Percentiles rank a stretch among this genome's conserved stretches.
Conservation (phyloP, 1,139 yeast genomes). For the Hyphopichia khmerensis region DNA sequence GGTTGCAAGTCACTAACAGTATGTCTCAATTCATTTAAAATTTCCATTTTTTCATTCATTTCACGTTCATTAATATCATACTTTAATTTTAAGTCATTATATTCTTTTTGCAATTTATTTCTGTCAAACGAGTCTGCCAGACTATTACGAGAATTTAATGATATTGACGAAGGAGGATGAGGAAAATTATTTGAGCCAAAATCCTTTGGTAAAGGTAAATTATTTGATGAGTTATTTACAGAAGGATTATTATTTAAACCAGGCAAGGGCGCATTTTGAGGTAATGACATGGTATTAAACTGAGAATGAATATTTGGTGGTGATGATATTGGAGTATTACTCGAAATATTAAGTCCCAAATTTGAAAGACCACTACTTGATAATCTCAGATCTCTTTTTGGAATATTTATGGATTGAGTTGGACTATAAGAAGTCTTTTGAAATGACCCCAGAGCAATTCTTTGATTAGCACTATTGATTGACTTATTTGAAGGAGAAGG, state of each 20-base stretch:
- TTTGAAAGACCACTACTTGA: background rate
- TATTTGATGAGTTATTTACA: too few species aligned
- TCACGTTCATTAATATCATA: conserved; percentile 25
- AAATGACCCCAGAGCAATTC: background rate
- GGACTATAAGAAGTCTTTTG: background rate
- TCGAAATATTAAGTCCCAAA: background rate
- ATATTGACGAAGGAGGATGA: conserved; percentile 3
- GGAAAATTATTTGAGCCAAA: background rate
- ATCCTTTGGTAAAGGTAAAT: too few species aligned
- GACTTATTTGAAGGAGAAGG: conserved; percentile 3
- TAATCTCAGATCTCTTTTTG: conserved; percentile 1
- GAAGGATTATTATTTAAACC: too few species aligned
- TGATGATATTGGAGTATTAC: background rate
- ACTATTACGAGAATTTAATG: background rate
- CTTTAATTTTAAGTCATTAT: conserved; percentile 13
- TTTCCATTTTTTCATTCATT: conserved; percentile 33
- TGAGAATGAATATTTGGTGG: background rate
- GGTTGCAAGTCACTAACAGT: conserved; percentile 50
- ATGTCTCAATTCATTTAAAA: conserved; percentile 39
- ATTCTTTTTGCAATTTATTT: conserved; percentile 9
- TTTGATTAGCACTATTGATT: background rate
- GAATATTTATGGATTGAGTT: conserved; percentile 1
- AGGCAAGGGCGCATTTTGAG: background rate
- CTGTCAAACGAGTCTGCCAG: background rate
- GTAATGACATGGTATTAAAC: background rate